A percentile compares a stretch with the other conserved stretches of the same genome.
These are phyloP conservation scores for Brassica carinata DNA, from an alignment of 345 rosid genomes.

Conservation along the genomic window DNA sequence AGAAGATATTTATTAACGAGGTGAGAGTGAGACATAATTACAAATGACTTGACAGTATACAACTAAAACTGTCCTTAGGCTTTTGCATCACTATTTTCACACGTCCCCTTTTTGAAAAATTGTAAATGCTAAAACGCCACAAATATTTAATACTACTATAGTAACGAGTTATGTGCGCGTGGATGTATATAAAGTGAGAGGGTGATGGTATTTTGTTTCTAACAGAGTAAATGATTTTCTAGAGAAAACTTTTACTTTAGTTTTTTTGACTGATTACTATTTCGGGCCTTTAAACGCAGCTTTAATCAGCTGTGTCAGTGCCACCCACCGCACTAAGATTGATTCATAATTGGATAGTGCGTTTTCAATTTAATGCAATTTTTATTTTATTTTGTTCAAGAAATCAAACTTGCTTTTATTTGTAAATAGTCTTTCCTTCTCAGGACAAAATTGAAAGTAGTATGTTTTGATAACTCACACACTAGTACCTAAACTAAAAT, in stretches of 20 bases:
- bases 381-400: not conserved
- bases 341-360: constrained; percentile 53
- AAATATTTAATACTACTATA: not conserved
- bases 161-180: not conserved
- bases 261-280: constrained; percentile 38
- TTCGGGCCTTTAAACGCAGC: constrained; percentile 49
- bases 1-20: constrained; percentile 15
- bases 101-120: not conserved
- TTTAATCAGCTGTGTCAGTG: constrained; percentile 58
- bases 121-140: constrained; percentile 7
- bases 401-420: constrained; percentile 4
- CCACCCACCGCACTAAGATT: constrained; percentile 86
- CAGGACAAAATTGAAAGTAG: not conserved
- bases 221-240: constrained; percentile 25
- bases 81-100: constrained; percentile 28
- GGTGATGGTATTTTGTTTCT: not conserved
- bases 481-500: too few relatives aligned
- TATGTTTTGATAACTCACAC: not conserved
- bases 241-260: constrained; percentile 27
- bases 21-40: constrained; percentile 24
- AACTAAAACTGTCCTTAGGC: constrained; percentile 34
- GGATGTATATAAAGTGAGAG: constrained; percentile 15
- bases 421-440: constrained; percentile 1
- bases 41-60: constrained; percentile 33
- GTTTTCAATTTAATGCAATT: constrained; percentile 7